Base-by-base conservation (phyloP, 768 basidiomycete genomes). In the Lentinula detonsa region DNA sequence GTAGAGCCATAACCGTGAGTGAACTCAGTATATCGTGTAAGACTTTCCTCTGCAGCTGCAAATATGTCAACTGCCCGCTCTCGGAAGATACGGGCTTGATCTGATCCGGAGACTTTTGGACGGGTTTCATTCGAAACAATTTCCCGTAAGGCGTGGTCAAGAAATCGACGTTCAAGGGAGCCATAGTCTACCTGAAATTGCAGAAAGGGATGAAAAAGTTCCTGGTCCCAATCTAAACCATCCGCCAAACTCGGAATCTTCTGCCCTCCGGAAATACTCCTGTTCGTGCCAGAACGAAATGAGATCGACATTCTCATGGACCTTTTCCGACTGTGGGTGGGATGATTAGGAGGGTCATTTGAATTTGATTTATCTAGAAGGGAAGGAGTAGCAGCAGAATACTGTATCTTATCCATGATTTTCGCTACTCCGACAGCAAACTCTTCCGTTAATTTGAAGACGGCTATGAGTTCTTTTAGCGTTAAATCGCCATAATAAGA, bases 141-240 rank as follows among this genome's bases (percentile, higher is more conserved):
- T 8, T 77, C 74, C n/a, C 75, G 76, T 16, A 92, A 75, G 1
- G 76, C 73, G 51, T 84, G 79, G 31, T 86, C 82, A 59, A 98
- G 74, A 55, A 85, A 80, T 6, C 85, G 82, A 39, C 82, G 79
- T 72, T 99, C 97, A 37, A 97, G 77, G 1, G 79, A 74, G 0
- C 84, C 83, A 71, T 98, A 98, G 59, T 95, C 90, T 16, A 85
- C 78, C 66, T 98, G 96, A 63, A 89, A 88, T 66, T 95, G 91
- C 28, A 96, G 80, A 76, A 98, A 98, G 2, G 96, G 93, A 69
- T 95, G 94, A 70, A 95, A 97, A 15, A 99, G 76, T 55, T 90
- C 87, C 59, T 87, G 88, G 67, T 98, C 94, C 97, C 97, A 98
- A 61, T 88, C 86, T 65, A 82, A 70, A 34, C 71, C 73, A 49